phyloP scores from a whole-genome alignment of 1,139 yeast genomes.

The Trichomonascaceae sp. region DNA sequence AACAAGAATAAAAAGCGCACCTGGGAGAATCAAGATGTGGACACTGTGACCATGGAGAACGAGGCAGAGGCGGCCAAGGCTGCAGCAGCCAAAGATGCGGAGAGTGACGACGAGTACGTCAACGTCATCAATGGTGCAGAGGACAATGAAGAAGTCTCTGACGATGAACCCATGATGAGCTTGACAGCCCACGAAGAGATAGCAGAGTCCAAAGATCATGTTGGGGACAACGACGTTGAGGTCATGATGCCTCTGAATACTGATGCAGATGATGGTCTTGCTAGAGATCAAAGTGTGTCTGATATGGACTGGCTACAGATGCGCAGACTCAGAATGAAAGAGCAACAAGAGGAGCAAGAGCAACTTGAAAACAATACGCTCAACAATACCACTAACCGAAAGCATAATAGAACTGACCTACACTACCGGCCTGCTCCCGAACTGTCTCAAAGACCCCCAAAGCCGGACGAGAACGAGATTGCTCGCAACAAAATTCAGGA shows the following conservation, averaged over 20 bases:
- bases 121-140: background rate
- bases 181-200: conserved; percentile 10
- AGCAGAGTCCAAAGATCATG: conserved; percentile 13
- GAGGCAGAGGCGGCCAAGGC: conserved; percentile 2
- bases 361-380: conserved; percentile 9
- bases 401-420: conserved; percentile 11
- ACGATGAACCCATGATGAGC: background rate
- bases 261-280: conserved; percentile 20
- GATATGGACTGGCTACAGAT: conserved; percentile 85
- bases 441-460: conserved; percentile 13
- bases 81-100: conserved; percentile 9
- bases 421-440: conserved; percentile 13
- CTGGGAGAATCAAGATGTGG: conserved; percentile 65
- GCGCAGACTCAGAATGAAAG: conserved; percentile 63
- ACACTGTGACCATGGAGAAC: conserved; percentile 22
- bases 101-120: conserved; percentile 20
- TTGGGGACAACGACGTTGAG: conserved; percentile 15
- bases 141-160: background rate
- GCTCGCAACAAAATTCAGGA: conserved; percentile 39
- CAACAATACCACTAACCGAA: conserved; percentile 32
- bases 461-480: conserved; percentile 31
- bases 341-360: conserved; percentile 26
- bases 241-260: conserved; percentile 10
- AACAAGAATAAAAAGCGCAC: conserved; percentile 40
- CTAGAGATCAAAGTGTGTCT: conserved; percentile 44